phyloP scores from a whole-genome alignment of 176 grass and related monocot genomes.

The Cocos nucifera region DNA sequence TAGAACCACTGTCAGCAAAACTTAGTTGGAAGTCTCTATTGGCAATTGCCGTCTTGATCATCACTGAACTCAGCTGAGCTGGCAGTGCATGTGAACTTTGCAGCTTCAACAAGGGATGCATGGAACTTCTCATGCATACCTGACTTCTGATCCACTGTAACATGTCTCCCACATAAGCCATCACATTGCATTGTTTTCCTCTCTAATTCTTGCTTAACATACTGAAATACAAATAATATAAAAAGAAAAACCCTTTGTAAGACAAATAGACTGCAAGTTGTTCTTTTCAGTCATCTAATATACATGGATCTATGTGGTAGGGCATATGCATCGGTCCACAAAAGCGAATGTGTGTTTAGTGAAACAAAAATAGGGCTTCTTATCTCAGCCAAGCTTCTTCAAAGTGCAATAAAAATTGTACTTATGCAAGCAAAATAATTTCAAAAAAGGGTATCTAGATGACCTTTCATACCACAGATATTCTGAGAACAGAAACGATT shows the following conservation, averaged over 20 bases:
- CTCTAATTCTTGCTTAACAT: slow-evolving; percentile 46
- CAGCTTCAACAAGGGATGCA: slow-evolving; percentile 39
- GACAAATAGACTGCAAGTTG: background rate
- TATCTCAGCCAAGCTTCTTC: no score
- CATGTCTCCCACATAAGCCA: slow-evolving; percentile 32
- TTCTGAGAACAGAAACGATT: no score
- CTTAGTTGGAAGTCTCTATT: no score
- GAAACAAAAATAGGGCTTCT: background rate
- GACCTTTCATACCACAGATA: no score
- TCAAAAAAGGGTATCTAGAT: background rate
- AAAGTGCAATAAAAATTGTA: background rate
- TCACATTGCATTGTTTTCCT: slow-evolving; percentile 24
- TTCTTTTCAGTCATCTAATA: background rate
- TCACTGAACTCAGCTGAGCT: slow-evolving; percentile 1
- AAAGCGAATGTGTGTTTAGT: no score
- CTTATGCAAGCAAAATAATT: slow-evolving; percentile 1
- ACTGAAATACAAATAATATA: slow-evolving; percentile 26
- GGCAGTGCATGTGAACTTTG: slow-evolving; percentile 18
- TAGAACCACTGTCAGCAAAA: no score
- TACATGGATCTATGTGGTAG: no score
- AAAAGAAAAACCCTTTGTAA: background rate
- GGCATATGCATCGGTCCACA: no score
- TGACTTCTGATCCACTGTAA: slow-evolving; percentile 42
- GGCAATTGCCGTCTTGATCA: no score
- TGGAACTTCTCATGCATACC: slow-evolving; percentile 51